These are phyloP conservation scores for Globisporangium solare DNA, from an alignment of 352 stramenopile species.

Conservation along the genomic window DNA sequence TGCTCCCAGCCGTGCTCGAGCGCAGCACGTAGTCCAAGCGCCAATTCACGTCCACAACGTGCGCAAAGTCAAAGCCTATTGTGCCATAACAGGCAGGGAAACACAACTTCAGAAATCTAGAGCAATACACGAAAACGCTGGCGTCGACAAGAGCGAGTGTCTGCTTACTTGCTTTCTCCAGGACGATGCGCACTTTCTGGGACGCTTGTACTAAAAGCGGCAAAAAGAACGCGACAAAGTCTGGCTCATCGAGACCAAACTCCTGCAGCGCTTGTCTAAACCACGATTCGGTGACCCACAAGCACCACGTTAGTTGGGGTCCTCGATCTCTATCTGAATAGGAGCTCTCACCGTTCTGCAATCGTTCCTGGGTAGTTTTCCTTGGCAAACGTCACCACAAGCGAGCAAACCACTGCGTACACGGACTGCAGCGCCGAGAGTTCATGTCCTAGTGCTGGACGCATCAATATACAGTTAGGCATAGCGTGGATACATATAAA, in stretches of 20 bases:
- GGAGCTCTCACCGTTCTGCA: not conserved
- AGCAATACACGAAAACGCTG: not conserved
- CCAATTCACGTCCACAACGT: conserved; percentile 70
- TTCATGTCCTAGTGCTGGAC: not conserved
- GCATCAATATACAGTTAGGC: no score
- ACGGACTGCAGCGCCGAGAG: not conserved
- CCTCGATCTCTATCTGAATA: no score
- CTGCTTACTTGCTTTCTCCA: conserved; percentile 27
- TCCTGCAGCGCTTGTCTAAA: conserved; percentile 23
- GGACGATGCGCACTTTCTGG: conserved; percentile 22
- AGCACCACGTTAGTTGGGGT: no score
- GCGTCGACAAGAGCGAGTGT: not conserved
- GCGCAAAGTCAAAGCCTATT: conserved; percentile 66
- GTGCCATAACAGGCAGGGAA: not conserved
- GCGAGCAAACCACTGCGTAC: conserved; percentile 26
- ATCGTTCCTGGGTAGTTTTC: conserved; percentile 8
- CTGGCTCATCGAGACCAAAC: conserved; percentile 27
- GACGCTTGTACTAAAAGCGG: conserved; percentile 13
- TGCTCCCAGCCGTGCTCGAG: conserved; percentile 44
- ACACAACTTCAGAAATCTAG: not conserved
- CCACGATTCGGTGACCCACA: conserved; percentile 2
- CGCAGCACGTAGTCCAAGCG: conserved; percentile 66
- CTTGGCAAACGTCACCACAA: conserved; percentile 15
- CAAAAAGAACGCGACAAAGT: conserved; percentile 20
- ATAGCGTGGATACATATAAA: no score